Base-by-base conservation (phyloP, 352 stramenopile genomes). In the Globisporangium camurandrum region DNA sequence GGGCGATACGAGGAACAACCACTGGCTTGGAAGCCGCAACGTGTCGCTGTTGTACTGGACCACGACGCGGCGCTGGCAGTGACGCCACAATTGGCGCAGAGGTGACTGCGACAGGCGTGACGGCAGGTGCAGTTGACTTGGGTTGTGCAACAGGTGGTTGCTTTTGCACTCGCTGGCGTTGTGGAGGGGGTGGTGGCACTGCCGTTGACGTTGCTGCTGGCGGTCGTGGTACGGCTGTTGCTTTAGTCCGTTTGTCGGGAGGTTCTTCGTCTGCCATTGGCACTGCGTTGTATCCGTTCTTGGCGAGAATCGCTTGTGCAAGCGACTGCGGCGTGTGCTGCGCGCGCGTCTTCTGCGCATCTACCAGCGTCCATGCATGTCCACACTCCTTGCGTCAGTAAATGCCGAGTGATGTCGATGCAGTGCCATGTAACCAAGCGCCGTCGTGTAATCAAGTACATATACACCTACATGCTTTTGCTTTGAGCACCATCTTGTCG, bases 401-500 rank as follows among this genome's bases (percentile, higher is more conserved):
- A n/a, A n/a, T n/a, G n/a, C n/a, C n/a, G n/a, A n/a, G n/a, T n/a
- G n/a, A n/a, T n/a, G n/a, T n/a, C n/a, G n/a, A n/a, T n/a, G n/a
- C n/a, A n/a, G n/a, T n/a, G n/a, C n/a, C n/a, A n/a, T n/a, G n/a
- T n/a, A n/a, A n/a, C n/a, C n/a, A n/a, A n/a, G n/a, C n/a, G n/a
- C n/a, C n/a, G n/a, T n/a, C n/a, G n/a, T n/a, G n/a, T n/a, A n/a
- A n/a, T n/a, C n/a, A n/a, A n/a, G n/a, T n/a, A n/a, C n/a, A n/a
- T 34, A 12, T 12, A 12, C 30, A 48, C 61, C 8, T 59, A 91
- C 82, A 93, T 7, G 50, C 59, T 60, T 74, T 88, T 2, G 79
- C 75, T 46, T 86, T 85, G 10, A 23, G 46, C 26, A 87, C 44
- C 54, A 91, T 88, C 50, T 87, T 90, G 20, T 83, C 63, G 16